Base-by-base conservation (phyloP, 768 basidiomycete genomes). In the Suillus discolor region DNA sequence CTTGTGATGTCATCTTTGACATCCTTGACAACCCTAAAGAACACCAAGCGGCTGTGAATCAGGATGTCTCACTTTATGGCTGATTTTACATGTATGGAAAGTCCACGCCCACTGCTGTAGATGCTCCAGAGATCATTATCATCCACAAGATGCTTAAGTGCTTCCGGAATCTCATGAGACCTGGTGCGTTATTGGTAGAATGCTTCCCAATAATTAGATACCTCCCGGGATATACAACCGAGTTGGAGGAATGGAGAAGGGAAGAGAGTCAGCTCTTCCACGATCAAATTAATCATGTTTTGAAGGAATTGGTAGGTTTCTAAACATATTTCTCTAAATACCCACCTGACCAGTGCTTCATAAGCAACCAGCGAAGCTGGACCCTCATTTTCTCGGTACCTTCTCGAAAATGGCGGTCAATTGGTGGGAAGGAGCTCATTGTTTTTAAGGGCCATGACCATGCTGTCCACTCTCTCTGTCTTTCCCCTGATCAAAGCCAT, bases 221-320 rank as follows among this genome's bases (percentile, higher is more conserved):
- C 70, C 72, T 91, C 28, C 89, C 90, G 2, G 87, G 86, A 25
- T 89, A 89, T 67, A 75, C 87, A 4, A 80, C 82, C n/a, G 82
- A 87, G 65, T 77, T 91, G 9, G 79, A 83, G 63, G 74, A 79
- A 4, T 88, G 86, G 59, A 88, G 89, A 67, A 70, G 69, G 6
- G 86, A 88, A 61, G 88, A 89, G 67, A 77, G 85, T 0, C 74
- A 71, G 1, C 71, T 90, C 11, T 89, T 89, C 77, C 84, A 83
- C 65, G 77, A 78, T 2, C 85, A 88, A 59, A 72, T 89, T 4
- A 68, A 74, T 18, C 79, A 79, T 61, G 86, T 89, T 5, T 77
- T 78, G 28, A 68, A 64, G 18, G 80, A 82, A 65, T 72, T 87
- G 73, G 86, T 87, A 57, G 63, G 57, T 59, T 18, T 36, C 15